A percentile compares a stretch with the other conserved stretches of the same genome.
These are phyloP conservation scores for Saccharomyces kudriavzevii DNA, from an alignment of 805 yeast genomes.

Conservation along the genomic window DNA sequence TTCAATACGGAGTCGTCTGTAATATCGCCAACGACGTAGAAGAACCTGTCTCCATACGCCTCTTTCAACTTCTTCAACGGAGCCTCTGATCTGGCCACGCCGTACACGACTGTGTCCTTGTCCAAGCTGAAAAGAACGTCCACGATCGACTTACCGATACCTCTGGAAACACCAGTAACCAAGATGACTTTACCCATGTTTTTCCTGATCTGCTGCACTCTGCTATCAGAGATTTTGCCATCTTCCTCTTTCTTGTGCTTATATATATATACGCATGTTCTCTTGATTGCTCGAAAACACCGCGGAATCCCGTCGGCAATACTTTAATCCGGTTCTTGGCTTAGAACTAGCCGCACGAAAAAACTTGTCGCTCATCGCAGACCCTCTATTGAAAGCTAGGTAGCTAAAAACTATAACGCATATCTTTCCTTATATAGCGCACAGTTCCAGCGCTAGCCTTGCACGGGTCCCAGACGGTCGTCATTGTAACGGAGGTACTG, in stretches of 20 bases:
- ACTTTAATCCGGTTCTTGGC: background rate
- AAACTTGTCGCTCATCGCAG: background rate
- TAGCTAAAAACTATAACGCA: background rate
- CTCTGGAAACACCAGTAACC: constrained; percentile 60
- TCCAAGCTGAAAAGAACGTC: constrained; percentile 36
- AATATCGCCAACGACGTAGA: constrained; percentile 54
- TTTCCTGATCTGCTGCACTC: background rate
- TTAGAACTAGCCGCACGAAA: background rate
- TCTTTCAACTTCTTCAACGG: constrained; percentile 37
- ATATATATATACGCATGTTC: background rate
- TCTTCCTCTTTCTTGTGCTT: background rate
- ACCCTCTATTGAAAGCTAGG: background rate
- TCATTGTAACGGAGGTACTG: constrained; percentile 53
- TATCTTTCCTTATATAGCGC: background rate
- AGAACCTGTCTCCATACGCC: constrained; percentile 44
- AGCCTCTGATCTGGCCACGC: constrained; percentile 56
- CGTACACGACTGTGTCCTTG: constrained; percentile 44
- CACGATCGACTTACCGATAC: constrained; percentile 78
- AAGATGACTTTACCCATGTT: constrained; percentile 32
- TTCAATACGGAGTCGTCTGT: constrained; percentile 30
- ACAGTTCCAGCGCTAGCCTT: background rate
- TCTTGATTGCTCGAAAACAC: background rate
- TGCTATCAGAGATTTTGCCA: background rate
- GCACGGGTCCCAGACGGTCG: background rate
- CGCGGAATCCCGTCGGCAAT: background rate